Evolutionary conservation across 345 rosid genomes (phyloP).

Genomic region (Eutrema japonicum): DNA sequence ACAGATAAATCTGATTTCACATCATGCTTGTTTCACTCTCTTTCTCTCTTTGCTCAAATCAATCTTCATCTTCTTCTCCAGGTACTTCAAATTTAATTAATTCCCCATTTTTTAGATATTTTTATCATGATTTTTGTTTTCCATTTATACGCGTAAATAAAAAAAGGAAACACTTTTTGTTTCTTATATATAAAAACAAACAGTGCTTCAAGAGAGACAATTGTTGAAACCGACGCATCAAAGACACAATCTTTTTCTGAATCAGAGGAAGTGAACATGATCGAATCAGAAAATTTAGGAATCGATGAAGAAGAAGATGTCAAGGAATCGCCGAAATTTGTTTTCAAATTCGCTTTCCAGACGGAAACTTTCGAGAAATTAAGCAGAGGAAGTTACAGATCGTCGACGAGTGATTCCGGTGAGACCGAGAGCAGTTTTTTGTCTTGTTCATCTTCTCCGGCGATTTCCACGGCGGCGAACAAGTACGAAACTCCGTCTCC

Average conservation of each 20-base stretch:
- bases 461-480: conserved; percentile 33
- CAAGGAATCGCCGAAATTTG: conserved; percentile 51
- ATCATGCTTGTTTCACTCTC: conserved; percentile 54
- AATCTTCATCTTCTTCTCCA: conserved; percentile 40
- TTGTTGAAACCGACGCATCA: conserved; percentile 38
- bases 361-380: conserved; percentile 57
- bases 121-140: not conserved
- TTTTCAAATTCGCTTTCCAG: conserved; percentile 77
- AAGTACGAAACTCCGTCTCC: conserved; percentile 50
- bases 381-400: conserved; percentile 39
- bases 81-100: conserved; percentile 14
- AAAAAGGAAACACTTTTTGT: conserved; percentile 6
- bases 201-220: conserved; percentile 40
- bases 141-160: conserved; percentile 21
- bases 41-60: conserved; percentile 45
- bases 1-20: conserved; percentile 46
- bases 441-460: conserved; percentile 32
- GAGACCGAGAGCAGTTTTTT: conserved; percentile 6
- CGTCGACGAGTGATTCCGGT: conserved; percentile 5
- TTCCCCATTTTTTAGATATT: conserved; percentile 3
- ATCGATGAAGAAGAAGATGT: conserved; percentile 30
- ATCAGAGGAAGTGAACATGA: conserved; percentile 21
- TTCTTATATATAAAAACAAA: conserved; percentile 2
- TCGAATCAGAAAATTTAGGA: conserved; percentile 3
- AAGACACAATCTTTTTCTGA: conserved; percentile 17